Evolutionary conservation across 148 eudicot genomes (phyloP), one percentile per base, ranked within the genome.

Genomic region (Arctostaphylos glauca): DNA sequence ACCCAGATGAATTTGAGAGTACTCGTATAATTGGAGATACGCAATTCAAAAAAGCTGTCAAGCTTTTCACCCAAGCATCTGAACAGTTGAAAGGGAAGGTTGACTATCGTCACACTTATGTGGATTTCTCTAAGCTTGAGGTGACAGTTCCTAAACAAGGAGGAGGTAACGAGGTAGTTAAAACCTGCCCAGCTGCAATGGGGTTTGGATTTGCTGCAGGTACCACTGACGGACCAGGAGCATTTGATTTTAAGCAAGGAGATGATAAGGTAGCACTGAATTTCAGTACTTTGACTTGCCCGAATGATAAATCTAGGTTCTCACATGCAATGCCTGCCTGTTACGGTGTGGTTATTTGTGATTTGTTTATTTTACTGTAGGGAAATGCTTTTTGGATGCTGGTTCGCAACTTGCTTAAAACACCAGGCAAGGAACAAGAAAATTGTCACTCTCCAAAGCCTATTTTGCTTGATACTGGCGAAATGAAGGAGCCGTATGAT

Each of bases 171-270:
- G 88, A 90, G 68, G 90, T 81, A 41, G 94, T 91, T 19, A 93
- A 89, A 82, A 96, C 99, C 23, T 96, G 99, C 79, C 99, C 97
- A 66, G 99, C 99, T 72, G 98, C 98, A 49, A 92, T 94, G 98
- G 99, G 99, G 38, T 96, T 94, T 86, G 97, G 90, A 75, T 96
- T 96, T 90, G 99, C 99, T 85, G 99, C 98, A 52, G 99, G 99
- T 84, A 96, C 99, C 43, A 96, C 99, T 6, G 99, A 96, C 89
- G 98, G 98, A 74, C 99, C 99, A 47, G 99, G 99, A 76, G 99
- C 95, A 83, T 96, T 96, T 86, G 98, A 96, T 84, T 96, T 96
- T 86, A 89, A 74, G 82, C 99, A 96, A 89, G 99, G 99, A 77
- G 99, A 96, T 89, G 89, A 90, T 86, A 73, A 85, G 92, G 99